Percentiles rank a stretch among this genome's conserved stretches.
Evolutionary conservation across 2,329 filamentous ascomycete genomes (phyloP).

Genomic region (Paecilomyces formosus): DNA sequence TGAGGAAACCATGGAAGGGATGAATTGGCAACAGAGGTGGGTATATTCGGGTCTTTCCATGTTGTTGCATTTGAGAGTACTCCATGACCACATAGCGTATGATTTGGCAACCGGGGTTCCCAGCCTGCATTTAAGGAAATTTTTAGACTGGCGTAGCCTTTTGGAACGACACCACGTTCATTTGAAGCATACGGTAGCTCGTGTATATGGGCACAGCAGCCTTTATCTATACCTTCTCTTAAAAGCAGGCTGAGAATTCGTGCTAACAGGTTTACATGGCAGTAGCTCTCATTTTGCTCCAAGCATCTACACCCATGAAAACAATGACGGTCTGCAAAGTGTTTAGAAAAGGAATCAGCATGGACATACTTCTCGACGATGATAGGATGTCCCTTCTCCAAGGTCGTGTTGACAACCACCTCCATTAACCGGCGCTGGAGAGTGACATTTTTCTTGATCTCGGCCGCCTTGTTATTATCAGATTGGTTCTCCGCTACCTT

Average conservation of each 20-base stretch:
- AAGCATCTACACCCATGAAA: constrained; percentile 25
- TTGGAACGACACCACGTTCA: background rate
- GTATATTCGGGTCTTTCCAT: background rate
- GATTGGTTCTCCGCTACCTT: constrained; percentile 53
- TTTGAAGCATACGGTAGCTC: background rate
- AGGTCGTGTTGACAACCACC: constrained; percentile 36
- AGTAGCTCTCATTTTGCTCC: constrained; percentile 27
- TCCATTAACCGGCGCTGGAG: constrained; percentile 53
- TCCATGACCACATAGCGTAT: background rate
- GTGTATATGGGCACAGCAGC: constrained; percentile 9
- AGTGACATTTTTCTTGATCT: constrained; percentile 50
- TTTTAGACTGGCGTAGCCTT: background rate
- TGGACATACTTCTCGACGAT: constrained; percentile 44
- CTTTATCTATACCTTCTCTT: constrained; percentile 22
- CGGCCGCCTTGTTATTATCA: constrained; percentile 45
- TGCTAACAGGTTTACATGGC: constrained; percentile 27
- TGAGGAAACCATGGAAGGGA: background rate
- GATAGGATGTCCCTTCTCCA: constrained; percentile 38
- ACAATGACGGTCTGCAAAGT: constrained; percentile 16
- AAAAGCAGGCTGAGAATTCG: constrained; percentile 17
- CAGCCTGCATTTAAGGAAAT: background rate
- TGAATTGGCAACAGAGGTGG: background rate
- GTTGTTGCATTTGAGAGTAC: background rate
- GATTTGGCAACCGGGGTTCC: background rate
- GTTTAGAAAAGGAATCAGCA: constrained; percentile 10